Percentiles rank a stretch among this genome's conserved stretches.
Conservation (phyloP, 108 stramenopile species). For the Skeletonema marinoi region DNA sequence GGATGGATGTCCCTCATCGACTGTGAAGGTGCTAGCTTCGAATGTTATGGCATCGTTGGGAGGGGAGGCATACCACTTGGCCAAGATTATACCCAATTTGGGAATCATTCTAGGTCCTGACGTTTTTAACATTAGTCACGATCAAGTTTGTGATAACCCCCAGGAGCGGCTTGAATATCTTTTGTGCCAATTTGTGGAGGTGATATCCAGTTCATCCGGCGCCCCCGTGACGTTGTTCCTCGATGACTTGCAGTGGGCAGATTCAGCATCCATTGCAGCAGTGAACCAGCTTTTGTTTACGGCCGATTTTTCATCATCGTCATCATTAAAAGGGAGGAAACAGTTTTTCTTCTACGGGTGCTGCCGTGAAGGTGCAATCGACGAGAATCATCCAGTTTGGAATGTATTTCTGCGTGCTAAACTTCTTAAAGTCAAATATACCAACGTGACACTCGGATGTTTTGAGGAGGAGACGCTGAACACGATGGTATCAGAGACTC, state of each 20-base stretch:
- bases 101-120: not conserved
- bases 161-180: slow-evolving; percentile 31
- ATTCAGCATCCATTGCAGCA: slow-evolving; percentile 15
- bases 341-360: slow-evolving; percentile 17
- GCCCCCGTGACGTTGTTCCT: slow-evolving; percentile 34
- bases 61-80: slow-evolving; percentile 4
- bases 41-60: not conserved
- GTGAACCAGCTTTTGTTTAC: slow-evolving; percentile 7
- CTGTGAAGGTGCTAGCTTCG: not conserved
- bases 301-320: not conserved
- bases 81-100: slow-evolving; percentile 28
- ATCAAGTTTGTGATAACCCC: slow-evolving; percentile 13
- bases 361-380: not conserved
- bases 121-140: not conserved
- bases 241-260: slow-evolving; percentile 11
- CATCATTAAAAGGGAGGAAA: not conserved
- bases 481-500: slow-evolving; percentile 9
- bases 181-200: slow-evolving; percentile 29
- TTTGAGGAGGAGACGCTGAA: slow-evolving; percentile 10
- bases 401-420: not conserved
- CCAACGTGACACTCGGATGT: slow-evolving; percentile 1
- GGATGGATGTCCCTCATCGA: not conserved
- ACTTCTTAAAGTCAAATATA: not conserved
- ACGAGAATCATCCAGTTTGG: slow-evolving; percentile 3
- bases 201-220: slow-evolving; percentile 17